phyloP scores from a whole-genome alignment of 495 filamentous ascomycete genomes.

The Aspergillus sclerotiicarbonarius region DNA sequence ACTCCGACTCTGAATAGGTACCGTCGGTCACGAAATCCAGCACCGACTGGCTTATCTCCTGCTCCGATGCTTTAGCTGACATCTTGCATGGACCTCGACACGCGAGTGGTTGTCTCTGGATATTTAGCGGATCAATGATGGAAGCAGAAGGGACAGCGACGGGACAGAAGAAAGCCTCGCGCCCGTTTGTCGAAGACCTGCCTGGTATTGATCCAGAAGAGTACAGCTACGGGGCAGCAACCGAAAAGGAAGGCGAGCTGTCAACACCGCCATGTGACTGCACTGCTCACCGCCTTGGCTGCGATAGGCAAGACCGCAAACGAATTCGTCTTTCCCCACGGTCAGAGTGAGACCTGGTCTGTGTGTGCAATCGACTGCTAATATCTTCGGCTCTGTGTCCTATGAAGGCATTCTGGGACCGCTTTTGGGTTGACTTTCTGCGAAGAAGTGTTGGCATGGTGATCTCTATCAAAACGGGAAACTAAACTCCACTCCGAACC shows the following conservation, averaged over 20 bases:
- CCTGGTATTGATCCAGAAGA: background rate
- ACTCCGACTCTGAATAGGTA: constrained; percentile 70
- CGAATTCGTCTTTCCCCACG: background rate
- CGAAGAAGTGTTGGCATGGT: constrained; percentile 12
- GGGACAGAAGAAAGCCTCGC: background rate
- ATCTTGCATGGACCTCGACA: constrained; percentile 23
- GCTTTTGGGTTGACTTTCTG: background rate
- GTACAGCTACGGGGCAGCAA: background rate
- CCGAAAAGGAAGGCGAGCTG: constrained; percentile 11
- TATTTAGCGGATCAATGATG: background rate
- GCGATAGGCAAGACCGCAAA: constrained; percentile 1
- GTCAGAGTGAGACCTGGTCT: background rate
- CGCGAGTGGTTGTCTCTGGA: background rate
- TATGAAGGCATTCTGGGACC: background rate
- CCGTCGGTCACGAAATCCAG: constrained; percentile 71
- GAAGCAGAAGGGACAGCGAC: background rate
- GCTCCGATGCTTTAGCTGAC: constrained; percentile 27
- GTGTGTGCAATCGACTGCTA: background rate
- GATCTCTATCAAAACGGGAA: constrained; percentile 14
- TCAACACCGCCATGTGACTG: constrained; percentile 18
- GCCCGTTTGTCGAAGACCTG: background rate
- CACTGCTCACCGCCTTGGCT: constrained; percentile 20
- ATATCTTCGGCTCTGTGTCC: background rate
- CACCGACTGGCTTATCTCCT: constrained; percentile 61
- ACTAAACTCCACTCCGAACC: constrained; percentile 17